Base-by-base conservation (phyloP, 2,329 filamentous ascomycete species). In the Lecanicillium sp. region DNA sequence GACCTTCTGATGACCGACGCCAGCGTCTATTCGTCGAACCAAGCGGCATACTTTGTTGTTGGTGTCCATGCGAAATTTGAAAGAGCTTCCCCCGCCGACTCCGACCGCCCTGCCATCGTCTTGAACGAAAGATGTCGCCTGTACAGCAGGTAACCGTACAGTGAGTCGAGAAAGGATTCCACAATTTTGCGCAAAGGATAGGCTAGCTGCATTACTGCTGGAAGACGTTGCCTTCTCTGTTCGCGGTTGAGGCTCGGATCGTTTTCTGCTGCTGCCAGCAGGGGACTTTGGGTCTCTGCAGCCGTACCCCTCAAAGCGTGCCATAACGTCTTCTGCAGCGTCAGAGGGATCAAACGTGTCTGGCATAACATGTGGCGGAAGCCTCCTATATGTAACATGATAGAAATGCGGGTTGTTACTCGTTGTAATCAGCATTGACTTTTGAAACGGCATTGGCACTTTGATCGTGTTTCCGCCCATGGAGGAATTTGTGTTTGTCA, bases 401-500 rank as follows among this genome's bases (percentile, higher is more conserved):
- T 35, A 20, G 14, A 20, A 20, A 35, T 25, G 33, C 9, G 33
- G 33, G 19, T 19, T 20, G 19, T 22, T 35, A 12, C 19, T 19
- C 16, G 19, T 35, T 9, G 33, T 35, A 19, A 35, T 19, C 9
- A 7, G 17, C 16, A 19, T 25, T 4, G 33, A 35, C 20, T 12
- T 20, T 6, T 20, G 19, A 13, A 35, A 35, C 17, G 33, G 33
- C 33, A 35, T 35, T 17, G 33, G 33, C 4, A 35, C 33, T 15
- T 35, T 35, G 33, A 35, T 35, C 6, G 20, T 19, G 17, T 35
- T 35, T 5, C 33, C 33, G 6, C 33, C 33, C 33, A 35, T 35
- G 14, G 17, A 14, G 9, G n/a, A n/a, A 19, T 25, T 19, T 9
- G 16, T 20, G 17, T 35, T 25, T 9, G 13, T 20, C 17, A 35